phyloP scores from a whole-genome alignment of 306 rosid species.

The Acmispon strigosus region DNA sequence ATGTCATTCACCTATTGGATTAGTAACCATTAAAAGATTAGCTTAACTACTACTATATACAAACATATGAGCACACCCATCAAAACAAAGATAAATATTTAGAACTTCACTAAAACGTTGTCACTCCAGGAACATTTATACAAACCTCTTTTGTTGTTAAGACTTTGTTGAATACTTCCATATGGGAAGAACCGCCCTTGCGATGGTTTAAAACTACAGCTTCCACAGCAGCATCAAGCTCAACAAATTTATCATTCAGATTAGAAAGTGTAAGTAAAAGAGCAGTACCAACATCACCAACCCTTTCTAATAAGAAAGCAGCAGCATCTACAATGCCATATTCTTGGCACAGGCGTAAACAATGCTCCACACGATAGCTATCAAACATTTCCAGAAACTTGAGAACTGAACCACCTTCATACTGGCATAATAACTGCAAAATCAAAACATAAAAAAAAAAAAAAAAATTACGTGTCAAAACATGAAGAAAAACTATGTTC shows the following conservation, averaged over 20 bases:
- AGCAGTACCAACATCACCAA: conserved; percentile 92
- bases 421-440: conserved; percentile 81
- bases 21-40: conserved; percentile 21
- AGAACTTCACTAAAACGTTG: conserved; percentile 15
- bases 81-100: conserved; percentile 11
- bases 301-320: conserved; percentile 86
- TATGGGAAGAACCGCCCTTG: conserved; percentile 36
- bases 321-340: conserved; percentile 88
- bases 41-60: not conserved
- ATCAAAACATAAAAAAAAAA: conserved; percentile 12
- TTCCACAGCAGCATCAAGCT: conserved; percentile 75
- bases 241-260: conserved; percentile 62
- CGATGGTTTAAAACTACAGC: conserved; percentile 37
- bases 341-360: conserved; percentile 83
- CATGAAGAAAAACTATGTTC: not conserved
- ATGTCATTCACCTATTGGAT: conserved; percentile 56
- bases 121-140: conserved; percentile 15
- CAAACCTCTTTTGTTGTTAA: conserved; percentile 68
- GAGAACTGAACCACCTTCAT: conserved; percentile 83
- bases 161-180: conserved; percentile 29
- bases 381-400: conserved; percentile 86
- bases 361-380: conserved; percentile 89
- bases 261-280: conserved; percentile 79
- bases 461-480: conserved; percentile 13
- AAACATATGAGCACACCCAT: conserved; percentile 15